These are phyloP conservation scores for Neonectria coccinea DNA, from an alignment of 2,329 filamentous ascomycete species.

Conservation along the genomic window DNA sequence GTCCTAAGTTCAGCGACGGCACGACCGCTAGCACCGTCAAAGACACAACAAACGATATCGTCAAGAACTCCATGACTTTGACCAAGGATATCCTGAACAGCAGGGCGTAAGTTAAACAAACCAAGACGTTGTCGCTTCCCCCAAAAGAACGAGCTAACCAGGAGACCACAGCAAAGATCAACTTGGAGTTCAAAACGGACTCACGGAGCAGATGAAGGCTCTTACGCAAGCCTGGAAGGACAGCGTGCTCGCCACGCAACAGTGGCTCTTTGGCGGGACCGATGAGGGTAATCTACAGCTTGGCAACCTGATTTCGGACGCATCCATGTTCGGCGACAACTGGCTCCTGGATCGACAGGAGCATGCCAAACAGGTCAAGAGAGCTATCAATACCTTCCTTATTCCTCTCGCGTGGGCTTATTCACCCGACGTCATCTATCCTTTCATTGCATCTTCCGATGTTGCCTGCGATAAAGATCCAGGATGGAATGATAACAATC, in stretches of 20 bases:
- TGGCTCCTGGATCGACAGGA: conserved; percentile 28
- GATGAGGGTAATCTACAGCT: conserved; percentile 25
- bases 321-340: conserved; percentile 30
- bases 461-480: conserved; percentile 28
- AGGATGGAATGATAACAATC: conserved; percentile 17
- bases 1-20: conserved; percentile 19
- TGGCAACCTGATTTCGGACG: conserved; percentile 24
- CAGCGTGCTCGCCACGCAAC: conserved; percentile 21
- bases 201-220: conserved; percentile 28
- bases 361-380: conserved; percentile 27
- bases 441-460: conserved; percentile 28
- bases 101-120: conserved; percentile 14
- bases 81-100: conserved; percentile 27
- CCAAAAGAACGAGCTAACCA: background rate
- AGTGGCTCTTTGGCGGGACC: conserved; percentile 28
- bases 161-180: conserved; percentile 18
- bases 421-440: conserved; percentile 25
- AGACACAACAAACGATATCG: conserved; percentile 28
- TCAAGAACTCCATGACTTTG: conserved; percentile 30
- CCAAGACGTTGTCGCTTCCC: too few relatives aligned
- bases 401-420: conserved; percentile 32
- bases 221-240: conserved; percentile 30
- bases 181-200: conserved; percentile 30
- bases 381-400: conserved; percentile 26
- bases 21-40: conserved; percentile 16